A percentile compares a stretch with the other conserved stretches of the same genome.
phyloP scores from a whole-genome alignment of 257 asterid genomes.

The Ligustrum vulgare region DNA sequence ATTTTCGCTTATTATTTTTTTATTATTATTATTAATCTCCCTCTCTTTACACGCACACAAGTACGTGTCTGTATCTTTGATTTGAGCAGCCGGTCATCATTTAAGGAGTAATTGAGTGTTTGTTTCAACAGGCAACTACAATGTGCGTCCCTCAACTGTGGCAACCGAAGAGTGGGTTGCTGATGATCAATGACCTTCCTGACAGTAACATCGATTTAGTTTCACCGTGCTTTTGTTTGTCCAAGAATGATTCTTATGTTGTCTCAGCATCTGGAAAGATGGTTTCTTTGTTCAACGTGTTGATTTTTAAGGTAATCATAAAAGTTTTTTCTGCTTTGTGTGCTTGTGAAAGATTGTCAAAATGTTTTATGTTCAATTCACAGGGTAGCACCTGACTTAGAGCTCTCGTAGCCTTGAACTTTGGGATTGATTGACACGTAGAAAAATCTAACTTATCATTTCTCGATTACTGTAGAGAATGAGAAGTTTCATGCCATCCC shows the following conservation, averaged over 20 bases:
- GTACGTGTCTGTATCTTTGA: not conserved
- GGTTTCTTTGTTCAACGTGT: slow-evolving; percentile 50
- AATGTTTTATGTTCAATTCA: not conserved
- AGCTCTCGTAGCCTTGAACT: not conserved
- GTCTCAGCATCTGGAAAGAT: slow-evolving; percentile 60
- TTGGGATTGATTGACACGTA: not conserved
- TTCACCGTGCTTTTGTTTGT: slow-evolving; percentile 56
- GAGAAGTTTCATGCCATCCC: slow-evolving; percentile 46
- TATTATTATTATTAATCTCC: not conserved
- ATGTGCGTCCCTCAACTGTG: slow-evolving; percentile 49
- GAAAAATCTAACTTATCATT: not conserved
- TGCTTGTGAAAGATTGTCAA: not conserved
- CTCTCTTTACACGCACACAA: not conserved
- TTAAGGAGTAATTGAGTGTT: not conserved
- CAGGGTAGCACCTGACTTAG: not conserved
- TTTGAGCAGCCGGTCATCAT: not conserved
- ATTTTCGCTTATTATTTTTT: not conserved
- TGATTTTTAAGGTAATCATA: slow-evolving; percentile 51
- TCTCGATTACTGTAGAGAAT: slow-evolving; percentile 46
- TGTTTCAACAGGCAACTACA: slow-evolving; percentile 51
- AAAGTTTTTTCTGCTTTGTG: not conserved
- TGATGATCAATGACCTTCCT: slow-evolving; percentile 48
- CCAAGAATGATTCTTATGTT: slow-evolving; percentile 63
- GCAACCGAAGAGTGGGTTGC: slow-evolving; percentile 49
- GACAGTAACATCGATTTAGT: slow-evolving; percentile 23